Conservation (phyloP, 495 filamentous ascomycete species). For the Letharia lupina region DNA sequence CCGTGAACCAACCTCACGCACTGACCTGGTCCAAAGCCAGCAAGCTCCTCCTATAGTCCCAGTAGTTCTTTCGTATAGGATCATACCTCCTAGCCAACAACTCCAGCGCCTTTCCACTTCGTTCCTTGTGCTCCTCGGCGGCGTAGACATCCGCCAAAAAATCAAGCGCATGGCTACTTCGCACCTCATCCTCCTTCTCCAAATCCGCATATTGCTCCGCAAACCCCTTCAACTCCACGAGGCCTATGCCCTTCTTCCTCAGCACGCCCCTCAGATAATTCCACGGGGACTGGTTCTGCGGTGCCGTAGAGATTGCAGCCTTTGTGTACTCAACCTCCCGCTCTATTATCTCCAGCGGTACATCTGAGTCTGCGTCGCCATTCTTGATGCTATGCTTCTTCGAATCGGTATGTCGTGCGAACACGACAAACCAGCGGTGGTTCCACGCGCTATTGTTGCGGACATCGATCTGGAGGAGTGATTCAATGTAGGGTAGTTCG, state of each 20-base stretch:
- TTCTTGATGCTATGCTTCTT: constrained; percentile 16
- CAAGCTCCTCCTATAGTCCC: constrained; percentile 63
- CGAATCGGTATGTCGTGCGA: constrained; percentile 44
- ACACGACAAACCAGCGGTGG: constrained; percentile 86
- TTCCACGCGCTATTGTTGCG: constrained; percentile 97
- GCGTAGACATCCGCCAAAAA: constrained; percentile 74
- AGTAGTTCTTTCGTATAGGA: constrained; percentile 83
- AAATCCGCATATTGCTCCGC: constrained; percentile 53
- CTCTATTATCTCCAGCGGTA: constrained; percentile 57
- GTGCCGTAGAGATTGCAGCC: constrained; percentile 62
- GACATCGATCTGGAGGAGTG: constrained; percentile 65
- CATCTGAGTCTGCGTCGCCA: constrained; percentile 34
- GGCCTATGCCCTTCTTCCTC: constrained; percentile 49
- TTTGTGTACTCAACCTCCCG: constrained; percentile 66
- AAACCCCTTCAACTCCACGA: constrained; percentile 56
- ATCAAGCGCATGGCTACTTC: constrained; percentile 82
- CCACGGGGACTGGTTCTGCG: constrained; percentile 92
- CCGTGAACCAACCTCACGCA: neutral
- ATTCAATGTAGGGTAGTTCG: constrained; percentile 63
- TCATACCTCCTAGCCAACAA: constrained; percentile 80
- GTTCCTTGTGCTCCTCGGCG: constrained; percentile 48
- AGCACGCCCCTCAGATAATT: constrained; percentile 77
- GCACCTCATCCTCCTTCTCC: constrained; percentile 40
- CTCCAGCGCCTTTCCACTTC: constrained; percentile 56
- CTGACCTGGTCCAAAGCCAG: constrained; percentile 28